phyloP scores from a whole-genome alignment of 768 basidiomycete species.

The Hypsizygus marmoreus region DNA sequence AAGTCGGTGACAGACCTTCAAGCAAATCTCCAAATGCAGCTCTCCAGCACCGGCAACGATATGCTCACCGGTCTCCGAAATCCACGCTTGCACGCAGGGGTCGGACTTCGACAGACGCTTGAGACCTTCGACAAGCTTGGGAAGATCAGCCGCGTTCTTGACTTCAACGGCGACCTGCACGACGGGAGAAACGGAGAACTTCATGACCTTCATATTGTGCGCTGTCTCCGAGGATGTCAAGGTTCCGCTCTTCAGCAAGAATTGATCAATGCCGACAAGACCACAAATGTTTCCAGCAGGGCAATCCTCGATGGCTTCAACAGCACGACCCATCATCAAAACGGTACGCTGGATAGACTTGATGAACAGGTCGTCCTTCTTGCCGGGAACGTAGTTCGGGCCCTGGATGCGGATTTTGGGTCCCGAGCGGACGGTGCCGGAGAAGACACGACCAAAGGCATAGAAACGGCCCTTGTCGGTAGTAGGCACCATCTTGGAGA shows the following conservation, averaged over 20 bases:
- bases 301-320: slow-evolving; percentile 98
- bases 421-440: slow-evolving; percentile 93
- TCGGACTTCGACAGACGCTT: slow-evolving; percentile 99
- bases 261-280: slow-evolving; percentile 99
- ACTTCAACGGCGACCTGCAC: slow-evolving; percentile 98
- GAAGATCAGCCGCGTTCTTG: slow-evolving; percentile 98
- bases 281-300: slow-evolving; percentile 98
- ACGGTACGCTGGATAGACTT: slow-evolving; percentile 98
- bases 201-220: slow-evolving; percentile 99
- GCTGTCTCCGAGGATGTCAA: slow-evolving; percentile 96
- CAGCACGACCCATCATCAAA: slow-evolving; percentile 98
- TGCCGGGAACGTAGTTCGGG: slow-evolving; percentile 96
- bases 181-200: slow-evolving; percentile 98
- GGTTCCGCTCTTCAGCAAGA: slow-evolving; percentile 98
- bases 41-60: slow-evolving; percentile 99
- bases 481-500: slow-evolving; percentile 99
- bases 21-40: slow-evolving; percentile 97
- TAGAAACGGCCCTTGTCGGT: slow-evolving; percentile 99
- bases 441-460: slow-evolving; percentile 99
- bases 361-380: slow-evolving; percentile 96
- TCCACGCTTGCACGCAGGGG: slow-evolving; percentile 96
- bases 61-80: slow-evolving; percentile 90
- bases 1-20: slow-evolving; percentile 64
- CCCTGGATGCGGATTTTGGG: slow-evolving; percentile 99
- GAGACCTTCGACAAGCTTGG: slow-evolving; percentile 99